Conservation (phyloP, 371 early-diverging fungal species). For the Conidiobolus incongruus region DNA sequence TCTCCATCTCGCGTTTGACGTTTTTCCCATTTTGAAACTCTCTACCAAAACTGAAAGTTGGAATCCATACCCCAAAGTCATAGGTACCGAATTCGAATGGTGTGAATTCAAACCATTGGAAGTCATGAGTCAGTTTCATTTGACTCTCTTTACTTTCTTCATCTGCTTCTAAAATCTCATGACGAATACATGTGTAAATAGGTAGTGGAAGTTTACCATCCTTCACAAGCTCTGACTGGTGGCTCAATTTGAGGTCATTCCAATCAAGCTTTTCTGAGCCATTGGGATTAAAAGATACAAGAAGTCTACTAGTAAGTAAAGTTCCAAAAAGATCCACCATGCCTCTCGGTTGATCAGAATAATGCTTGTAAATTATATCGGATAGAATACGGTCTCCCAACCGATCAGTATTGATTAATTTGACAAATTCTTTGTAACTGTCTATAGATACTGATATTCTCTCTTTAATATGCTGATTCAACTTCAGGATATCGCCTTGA, state of each 20-base stretch:
- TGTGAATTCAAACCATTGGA: constrained; percentile 60
- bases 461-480: constrained; percentile 10
- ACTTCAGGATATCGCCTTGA: constrained; percentile 9
- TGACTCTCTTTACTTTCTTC: constrained; percentile 7
- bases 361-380: constrained; percentile 21
- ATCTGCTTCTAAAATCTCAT: constrained; percentile 15
- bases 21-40: constrained; percentile 29
- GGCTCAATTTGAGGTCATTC: constrained; percentile 14
- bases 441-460: constrained; percentile 7
- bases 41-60: constrained; percentile 51
- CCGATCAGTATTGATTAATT: constrained; percentile 10
- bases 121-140: constrained; percentile 11
- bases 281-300: constrained; percentile 13
- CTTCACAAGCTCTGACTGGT: constrained; percentile 24
- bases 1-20: constrained; percentile 29
- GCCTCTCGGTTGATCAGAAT: constrained; percentile 21
- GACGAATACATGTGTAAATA: constrained; percentile 46
- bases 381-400: constrained; percentile 21
- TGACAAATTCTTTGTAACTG: constrained; percentile 10
- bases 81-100: constrained; percentile 55
- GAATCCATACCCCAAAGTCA: constrained; percentile 44
- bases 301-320: constrained; percentile 24
- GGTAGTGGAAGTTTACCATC: constrained; percentile 45
- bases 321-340: constrained; percentile 46
- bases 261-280: constrained; percentile 8